These are phyloP conservation scores for Earliella scabrosa DNA, from an alignment of 1,284 basidiomycete species.

Conservation along the genomic window DNA sequence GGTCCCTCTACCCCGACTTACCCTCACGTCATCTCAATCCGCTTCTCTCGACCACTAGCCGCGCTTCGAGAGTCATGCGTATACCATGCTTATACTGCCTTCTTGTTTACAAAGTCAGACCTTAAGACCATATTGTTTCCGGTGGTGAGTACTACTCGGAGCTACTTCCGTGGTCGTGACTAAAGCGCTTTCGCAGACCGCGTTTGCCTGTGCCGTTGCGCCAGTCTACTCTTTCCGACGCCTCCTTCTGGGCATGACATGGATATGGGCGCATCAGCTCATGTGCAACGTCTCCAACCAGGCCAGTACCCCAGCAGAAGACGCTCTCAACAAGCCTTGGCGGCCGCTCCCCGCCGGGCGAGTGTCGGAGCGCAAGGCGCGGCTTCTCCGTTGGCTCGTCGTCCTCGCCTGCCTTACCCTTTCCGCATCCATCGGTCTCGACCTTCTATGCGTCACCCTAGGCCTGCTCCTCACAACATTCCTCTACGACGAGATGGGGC, in stretches of 20 bases:
- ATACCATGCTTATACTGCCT: background rate
- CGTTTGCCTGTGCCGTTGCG: constrained; percentile 29
- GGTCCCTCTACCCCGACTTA: too few relatives aligned
- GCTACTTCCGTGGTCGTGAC: background rate
- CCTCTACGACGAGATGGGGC: constrained; percentile 35
- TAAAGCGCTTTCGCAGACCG: constrained; percentile 15
- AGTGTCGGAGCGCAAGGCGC: constrained; percentile 30
- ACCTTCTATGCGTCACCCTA: constrained; percentile 28
- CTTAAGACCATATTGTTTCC: background rate
- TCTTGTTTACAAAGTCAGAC: background rate
- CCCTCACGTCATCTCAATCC: too few relatives aligned
- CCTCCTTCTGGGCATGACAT: constrained; percentile 22
- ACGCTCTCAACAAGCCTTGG: constrained; percentile 39
- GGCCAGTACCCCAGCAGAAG: constrained; percentile 33
- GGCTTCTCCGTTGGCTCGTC: constrained; percentile 34
- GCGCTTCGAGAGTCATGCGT: too few relatives aligned
- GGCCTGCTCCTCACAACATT: constrained; percentile 33
- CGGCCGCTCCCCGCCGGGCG: constrained; percentile 39
- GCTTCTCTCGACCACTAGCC: too few relatives aligned
- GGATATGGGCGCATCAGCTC: constrained; percentile 41
- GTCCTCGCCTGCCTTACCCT: constrained; percentile 29
- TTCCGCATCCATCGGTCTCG: constrained; percentile 28
- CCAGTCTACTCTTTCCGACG: constrained; percentile 22
- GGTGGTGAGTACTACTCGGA: background rate
- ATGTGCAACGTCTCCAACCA: constrained; percentile 43